Conservation (phyloP, 1,284 basidiomycete species). For the Moesziomyces antarcticus region DNA sequence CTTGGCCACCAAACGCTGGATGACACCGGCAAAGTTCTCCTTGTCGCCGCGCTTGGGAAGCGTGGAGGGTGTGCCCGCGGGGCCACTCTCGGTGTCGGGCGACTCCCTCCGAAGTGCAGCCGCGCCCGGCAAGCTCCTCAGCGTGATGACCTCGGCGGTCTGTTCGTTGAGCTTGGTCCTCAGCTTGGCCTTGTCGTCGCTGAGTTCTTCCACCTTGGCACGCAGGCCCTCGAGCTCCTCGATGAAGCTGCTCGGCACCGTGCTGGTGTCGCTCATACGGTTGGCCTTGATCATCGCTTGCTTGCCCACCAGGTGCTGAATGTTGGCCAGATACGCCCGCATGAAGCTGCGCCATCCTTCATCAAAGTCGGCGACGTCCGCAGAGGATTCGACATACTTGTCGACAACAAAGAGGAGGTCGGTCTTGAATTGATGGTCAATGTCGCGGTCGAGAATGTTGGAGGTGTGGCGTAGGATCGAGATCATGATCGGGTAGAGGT, state of each 20-base stretch:
- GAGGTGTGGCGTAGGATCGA: conserved; percentile 72
- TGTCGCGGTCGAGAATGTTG: conserved; percentile 74
- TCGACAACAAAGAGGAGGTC: conserved; percentile 76
- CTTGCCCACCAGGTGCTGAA: conserved; percentile 77
- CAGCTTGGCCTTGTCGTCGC: conserved; percentile 75
- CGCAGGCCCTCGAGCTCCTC: conserved; percentile 76
- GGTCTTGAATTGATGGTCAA: conserved; percentile 74
- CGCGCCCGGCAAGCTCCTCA: conserved; percentile 72
- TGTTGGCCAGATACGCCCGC: conserved; percentile 74
- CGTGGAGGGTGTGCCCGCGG: conserved; percentile 17
- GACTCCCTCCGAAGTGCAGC: conserved; percentile 23
- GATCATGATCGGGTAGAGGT: conserved; percentile 62
- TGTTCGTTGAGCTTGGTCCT: conserved; percentile 74
- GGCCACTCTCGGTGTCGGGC: conserved; percentile 11
- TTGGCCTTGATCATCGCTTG: conserved; percentile 72
- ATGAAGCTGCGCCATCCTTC: conserved; percentile 76
- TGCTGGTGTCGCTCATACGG: conserved; percentile 70
- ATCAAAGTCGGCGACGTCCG: conserved; percentile 75
- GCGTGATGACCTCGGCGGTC: conserved; percentile 76
- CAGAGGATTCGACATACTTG: conserved; percentile 76
- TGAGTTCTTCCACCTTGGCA: conserved; percentile 74
- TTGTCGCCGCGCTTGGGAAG: conserved; percentile 45
- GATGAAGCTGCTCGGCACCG: conserved; percentile 71
- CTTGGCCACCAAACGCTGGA: conserved; percentile 82
- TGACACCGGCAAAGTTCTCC: conserved; percentile 77